These are phyloP conservation scores for Funneliformis geosporum DNA, from an alignment of 192 early-diverging fungal genomes.

Conservation along the genomic window DNA sequence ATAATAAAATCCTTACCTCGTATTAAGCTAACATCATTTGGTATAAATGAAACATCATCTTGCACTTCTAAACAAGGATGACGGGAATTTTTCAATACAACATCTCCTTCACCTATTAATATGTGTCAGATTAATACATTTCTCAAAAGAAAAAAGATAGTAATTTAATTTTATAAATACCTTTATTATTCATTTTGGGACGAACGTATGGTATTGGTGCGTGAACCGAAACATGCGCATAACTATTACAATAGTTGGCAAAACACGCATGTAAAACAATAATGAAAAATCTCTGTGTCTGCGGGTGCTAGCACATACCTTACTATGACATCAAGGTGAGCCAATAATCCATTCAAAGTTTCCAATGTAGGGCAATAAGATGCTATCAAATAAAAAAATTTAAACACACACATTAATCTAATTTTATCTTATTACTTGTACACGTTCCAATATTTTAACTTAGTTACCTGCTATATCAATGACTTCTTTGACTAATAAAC, in stretches of 20 bases:
- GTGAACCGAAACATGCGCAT: conserved; percentile 81
- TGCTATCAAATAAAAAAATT: conserved; percentile 37
- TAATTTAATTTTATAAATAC: conserved; percentile 31
- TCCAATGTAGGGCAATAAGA: conserved; percentile 85
- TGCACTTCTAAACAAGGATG: conserved; percentile 96
- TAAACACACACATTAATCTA: background rate
- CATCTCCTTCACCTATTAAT: conserved; percentile 57
- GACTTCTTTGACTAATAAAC: conserved; percentile 80
- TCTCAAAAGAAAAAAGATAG: background rate
- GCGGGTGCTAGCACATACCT: conserved; percentile 48
- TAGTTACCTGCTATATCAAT: conserved; percentile 74
- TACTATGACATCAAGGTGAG: conserved; percentile 85
- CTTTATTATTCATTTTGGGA: conserved; percentile 63
- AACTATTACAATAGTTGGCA: conserved; percentile 46
- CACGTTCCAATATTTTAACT: background rate
- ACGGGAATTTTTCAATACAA: conserved; percentile 70
- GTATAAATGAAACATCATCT: conserved; percentile 89
- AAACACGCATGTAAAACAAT: background rate
- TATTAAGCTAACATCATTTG: conserved; percentile 82
- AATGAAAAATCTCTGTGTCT: background rate
- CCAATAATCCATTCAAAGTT: conserved; percentile 69
- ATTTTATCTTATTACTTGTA: background rate
- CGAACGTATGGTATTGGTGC: conserved; percentile 86
- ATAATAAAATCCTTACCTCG: conserved; percentile 48
- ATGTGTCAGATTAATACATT: background rate